Evolutionary conservation across 306 rosid species (phyloP).

Genomic region (Mimosa pudica): DNA sequence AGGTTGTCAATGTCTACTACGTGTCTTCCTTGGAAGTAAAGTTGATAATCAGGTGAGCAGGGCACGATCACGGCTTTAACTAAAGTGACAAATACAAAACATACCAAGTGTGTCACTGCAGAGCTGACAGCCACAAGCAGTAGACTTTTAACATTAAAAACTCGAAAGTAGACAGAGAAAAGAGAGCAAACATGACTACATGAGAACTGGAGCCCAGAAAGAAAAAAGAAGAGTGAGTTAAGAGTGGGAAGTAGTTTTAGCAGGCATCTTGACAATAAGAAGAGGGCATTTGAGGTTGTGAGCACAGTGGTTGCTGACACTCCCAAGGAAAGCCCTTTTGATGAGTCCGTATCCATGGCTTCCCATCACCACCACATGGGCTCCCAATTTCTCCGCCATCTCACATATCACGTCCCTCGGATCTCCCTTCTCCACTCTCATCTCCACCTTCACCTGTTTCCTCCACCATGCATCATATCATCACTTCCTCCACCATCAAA

Average conservation of each 20-base stretch:
- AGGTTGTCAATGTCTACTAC: not conserved
- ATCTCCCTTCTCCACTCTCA: constrained; percentile 66
- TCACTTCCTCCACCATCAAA: not conserved
- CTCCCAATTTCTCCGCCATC: constrained; percentile 58
- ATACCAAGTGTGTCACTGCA: not conserved
- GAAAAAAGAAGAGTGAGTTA: not conserved
- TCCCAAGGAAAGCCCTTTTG: constrained; percentile 94
- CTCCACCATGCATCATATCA: not conserved
- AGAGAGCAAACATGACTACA: not conserved
- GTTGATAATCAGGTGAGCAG: not conserved
- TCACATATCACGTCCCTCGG: constrained; percentile 84
- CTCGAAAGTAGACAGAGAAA: not conserved
- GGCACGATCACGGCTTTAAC: not conserved
- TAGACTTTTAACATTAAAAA: not conserved
- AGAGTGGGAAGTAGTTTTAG: constrained; percentile 18
- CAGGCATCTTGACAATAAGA: constrained; percentile 82
- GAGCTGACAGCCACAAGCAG: not conserved
- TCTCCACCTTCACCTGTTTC: constrained; percentile 60
- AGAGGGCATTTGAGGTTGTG: constrained; percentile 83
- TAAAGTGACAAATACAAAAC: too few relatives aligned
- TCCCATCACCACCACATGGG: constrained; percentile 76
- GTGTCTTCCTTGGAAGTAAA: not conserved
- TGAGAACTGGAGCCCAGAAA: not conserved
- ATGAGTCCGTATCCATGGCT: constrained; percentile 82
- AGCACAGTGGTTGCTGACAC: constrained; percentile 88